Conservation (phyloP, 2,329 filamentous ascomycete genomes). For the Cladosporium sp. region DNA sequence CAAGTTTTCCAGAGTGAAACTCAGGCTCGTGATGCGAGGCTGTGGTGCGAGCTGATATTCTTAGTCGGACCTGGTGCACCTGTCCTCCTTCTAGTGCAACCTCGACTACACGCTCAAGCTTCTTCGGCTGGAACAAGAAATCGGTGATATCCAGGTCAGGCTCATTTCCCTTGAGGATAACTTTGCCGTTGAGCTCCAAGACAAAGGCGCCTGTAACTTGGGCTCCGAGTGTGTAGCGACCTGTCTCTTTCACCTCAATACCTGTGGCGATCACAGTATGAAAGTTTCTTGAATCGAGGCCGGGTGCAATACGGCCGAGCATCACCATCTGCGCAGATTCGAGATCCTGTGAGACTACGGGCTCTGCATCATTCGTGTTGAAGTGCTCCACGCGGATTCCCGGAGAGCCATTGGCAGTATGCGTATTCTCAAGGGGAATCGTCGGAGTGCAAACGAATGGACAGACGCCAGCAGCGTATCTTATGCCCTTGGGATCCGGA, state of each 20-base stretch:
- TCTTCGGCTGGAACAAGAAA: slow-evolving; percentile 63
- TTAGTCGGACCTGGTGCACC: slow-evolving; percentile 54
- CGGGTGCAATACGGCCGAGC: not conserved
- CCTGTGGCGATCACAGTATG: not conserved
- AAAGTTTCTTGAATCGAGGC: not conserved
- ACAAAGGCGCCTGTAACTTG: slow-evolving; percentile 33
- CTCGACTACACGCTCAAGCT: slow-evolving; percentile 58
- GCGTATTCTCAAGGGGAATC: slow-evolving; percentile 49
- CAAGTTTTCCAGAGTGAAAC: slow-evolving; percentile 58
- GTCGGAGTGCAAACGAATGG: slow-evolving; percentile 20
- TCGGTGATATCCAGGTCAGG: slow-evolving; percentile 60
- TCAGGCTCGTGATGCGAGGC: slow-evolving; percentile 61
- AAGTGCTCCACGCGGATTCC: not conserved
- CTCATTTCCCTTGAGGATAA: slow-evolving; percentile 57
- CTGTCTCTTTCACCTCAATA: not conserved
- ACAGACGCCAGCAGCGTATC: slow-evolving; percentile 22
- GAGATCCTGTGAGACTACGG: not conserved
- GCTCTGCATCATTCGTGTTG: not conserved
- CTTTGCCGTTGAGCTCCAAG: slow-evolving; percentile 49
- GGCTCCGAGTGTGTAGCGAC: not conserved
- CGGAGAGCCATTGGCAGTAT: slow-evolving; percentile 23
- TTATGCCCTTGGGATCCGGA: slow-evolving; percentile 17
- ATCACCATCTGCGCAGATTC: not conserved
- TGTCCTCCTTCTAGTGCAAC: slow-evolving; percentile 56
- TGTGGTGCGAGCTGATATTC: slow-evolving; percentile 58